Base-by-base conservation (phyloP, 306 rosid species). In the Elaeagnus macrophylla region DNA sequence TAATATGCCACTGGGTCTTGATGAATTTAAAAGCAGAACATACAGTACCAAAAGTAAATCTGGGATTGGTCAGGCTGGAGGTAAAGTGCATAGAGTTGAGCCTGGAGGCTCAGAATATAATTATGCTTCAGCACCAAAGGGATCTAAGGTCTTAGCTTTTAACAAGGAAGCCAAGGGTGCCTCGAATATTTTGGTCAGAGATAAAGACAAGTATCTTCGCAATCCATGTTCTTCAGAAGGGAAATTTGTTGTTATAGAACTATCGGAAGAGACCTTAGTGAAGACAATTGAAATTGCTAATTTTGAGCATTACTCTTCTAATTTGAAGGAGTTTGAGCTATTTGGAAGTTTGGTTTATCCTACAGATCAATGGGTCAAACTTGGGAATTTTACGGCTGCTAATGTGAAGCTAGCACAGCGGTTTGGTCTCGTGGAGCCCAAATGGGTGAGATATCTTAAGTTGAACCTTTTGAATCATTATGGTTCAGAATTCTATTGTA, bases 91-190 rank as follows among this genome's bases (percentile, higher is more conserved):
- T 56, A 82, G 95, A 74, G 78, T 82, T 52, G 96, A 93, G 74
- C 95, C 96, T 51, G 85, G 90, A 39, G 99, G 99, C 44, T 75
- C 80, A 45, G 85, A 80, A 67, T 79, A 87, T 79, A 93, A 93
- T 67, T 87, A 87, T 69, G 99, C 99, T 39, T 93, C 94, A 6
- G 94, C 87, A 18, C 80, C 99, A n/a, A 93, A 93, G 73, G 99
- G 99, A 62, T 93, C 96, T n/a, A 93, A 87, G 77, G 88, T 93
- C 49, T 79, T 93, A 79, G 88, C 78, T 72, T 87, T 81, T 54
- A 93, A 87, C 77, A 93, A 84, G 83, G 99, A 93, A 87, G 87
- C 94, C 53, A 93, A 93, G 66, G 99, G 96, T 50, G 99, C 99
- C 69, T 75, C 94, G 66, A 80, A 87, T 66, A 73, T 93, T 61